phyloP scores from a whole-genome alignment of 176 grass and related monocot genomes.

The Melocanna baccifera region DNA sequence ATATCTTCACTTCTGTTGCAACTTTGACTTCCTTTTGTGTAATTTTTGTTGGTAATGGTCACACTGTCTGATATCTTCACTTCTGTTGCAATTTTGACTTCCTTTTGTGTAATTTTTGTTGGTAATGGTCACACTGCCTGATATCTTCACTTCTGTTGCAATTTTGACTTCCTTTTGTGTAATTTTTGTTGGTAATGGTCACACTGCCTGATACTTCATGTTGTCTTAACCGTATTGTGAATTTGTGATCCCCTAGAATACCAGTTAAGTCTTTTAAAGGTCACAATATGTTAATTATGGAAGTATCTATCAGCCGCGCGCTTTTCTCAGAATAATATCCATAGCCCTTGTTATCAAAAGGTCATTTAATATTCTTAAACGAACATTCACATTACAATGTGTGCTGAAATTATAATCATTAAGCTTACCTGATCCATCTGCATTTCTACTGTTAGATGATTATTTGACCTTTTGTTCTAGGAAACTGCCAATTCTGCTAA shows the following conservation, averaged over 20 bases:
- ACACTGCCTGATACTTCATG: background rate
- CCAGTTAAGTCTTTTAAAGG: background rate
- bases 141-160: background rate
- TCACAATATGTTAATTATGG: background rate
- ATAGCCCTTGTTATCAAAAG: background rate
- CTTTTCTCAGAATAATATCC: background rate
- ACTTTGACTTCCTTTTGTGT: background rate
- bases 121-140: background rate
- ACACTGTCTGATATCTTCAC: too few species aligned
- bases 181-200: background rate
- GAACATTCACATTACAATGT: background rate
- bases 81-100: background rate
- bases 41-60: background rate
- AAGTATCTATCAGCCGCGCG: background rate
- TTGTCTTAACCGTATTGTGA: background rate
- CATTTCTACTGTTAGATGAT: background rate
- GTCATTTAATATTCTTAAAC: background rate
- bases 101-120: background rate
- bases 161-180: background rate
- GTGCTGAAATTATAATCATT: constrained; percentile 3
- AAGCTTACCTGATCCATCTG: background rate
- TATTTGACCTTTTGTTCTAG: background rate
- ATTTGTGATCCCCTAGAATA: background rate
- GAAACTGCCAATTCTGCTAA: background rate
- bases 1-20: background rate